Evolutionary conservation across 1,284 basidiomycete genomes (phyloP).

Genomic region (Mixia osmundae): DNA sequence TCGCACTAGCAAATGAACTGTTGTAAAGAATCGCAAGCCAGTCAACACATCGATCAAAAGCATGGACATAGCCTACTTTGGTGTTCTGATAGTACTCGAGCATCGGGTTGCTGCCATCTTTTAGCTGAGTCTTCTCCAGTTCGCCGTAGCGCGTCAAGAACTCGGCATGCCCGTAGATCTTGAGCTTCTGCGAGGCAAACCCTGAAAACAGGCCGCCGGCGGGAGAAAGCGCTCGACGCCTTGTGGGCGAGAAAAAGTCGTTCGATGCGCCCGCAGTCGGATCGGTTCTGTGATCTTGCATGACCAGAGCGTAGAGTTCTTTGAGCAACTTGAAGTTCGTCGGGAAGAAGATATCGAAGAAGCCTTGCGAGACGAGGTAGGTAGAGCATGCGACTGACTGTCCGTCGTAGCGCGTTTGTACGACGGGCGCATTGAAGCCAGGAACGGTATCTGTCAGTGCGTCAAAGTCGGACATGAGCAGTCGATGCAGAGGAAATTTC

Average conservation of each 20-base stretch:
- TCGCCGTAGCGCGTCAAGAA: slow-evolving; percentile 66
- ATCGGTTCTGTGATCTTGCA: no score
- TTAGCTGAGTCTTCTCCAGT: slow-evolving; percentile 36
- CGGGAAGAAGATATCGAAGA: slow-evolving; percentile 98
- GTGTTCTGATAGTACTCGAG: slow-evolving; percentile 66
- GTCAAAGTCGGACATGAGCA: slow-evolving; percentile 81
- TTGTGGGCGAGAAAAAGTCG: no score
- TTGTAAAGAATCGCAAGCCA: no score
- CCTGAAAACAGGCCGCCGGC: no score
- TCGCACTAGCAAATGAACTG: no score
- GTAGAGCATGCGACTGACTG: slow-evolving; percentile 54
- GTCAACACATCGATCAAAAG: no score
- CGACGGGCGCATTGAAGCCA: slow-evolving; percentile 75
- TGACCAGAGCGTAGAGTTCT: slow-evolving; percentile 48
- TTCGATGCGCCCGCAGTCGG: no score
- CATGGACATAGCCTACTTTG: no score
- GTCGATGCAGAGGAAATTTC: slow-evolving; percentile 70
- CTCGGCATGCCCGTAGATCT: slow-evolving; percentile 56
- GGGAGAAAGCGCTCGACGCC: no score
- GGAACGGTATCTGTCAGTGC: slow-evolving; percentile 56
- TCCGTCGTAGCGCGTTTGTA: slow-evolving; percentile 72
- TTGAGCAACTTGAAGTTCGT: slow-evolving; percentile 66
- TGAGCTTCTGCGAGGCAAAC: slow-evolving; percentile 28
- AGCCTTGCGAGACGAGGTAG: slow-evolving; percentile 78
- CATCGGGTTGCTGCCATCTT: slow-evolving; percentile 67